These are phyloP conservation scores for Aureobasidium zeae DNA, from an alignment of 2,329 filamentous ascomycete species.

Conservation along the genomic window DNA sequence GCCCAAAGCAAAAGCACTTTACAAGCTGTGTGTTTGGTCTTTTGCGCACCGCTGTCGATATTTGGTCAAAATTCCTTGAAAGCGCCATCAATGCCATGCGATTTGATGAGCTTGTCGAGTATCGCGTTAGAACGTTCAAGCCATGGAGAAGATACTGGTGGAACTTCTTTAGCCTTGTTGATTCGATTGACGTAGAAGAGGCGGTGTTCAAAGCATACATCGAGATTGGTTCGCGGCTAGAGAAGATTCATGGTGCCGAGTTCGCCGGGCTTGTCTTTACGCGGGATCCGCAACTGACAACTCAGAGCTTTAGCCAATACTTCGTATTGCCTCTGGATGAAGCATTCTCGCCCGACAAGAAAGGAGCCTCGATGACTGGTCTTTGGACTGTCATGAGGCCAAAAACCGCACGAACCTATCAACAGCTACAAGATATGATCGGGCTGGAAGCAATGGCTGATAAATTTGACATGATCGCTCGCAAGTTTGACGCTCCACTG, in stretches of 20 bases:
- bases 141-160: conserved; percentile 35
- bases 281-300: neutral
- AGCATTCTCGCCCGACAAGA: conserved; percentile 10
- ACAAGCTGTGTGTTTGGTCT: conserved; percentile 2
- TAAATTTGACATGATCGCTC: conserved; percentile 32
- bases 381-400: conserved; percentile 60
- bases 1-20: conserved; percentile 18
- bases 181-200: conserved; percentile 39
- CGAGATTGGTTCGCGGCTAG: conserved; percentile 23
- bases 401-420: conserved; percentile 34
- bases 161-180: conserved; percentile 39
- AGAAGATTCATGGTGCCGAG: conserved; percentile 1
- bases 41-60: conserved; percentile 1
- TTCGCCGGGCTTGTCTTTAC: neutral
- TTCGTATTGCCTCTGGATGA: conserved; percentile 5
- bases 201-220: conserved; percentile 48
- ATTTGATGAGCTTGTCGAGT: neutral
- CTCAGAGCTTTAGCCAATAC: conserved; percentile 1
- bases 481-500: conserved; percentile 21
- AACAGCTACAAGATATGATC: conserved; percentile 32
- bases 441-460: conserved; percentile 38
- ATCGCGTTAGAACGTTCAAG: conserved; percentile 19
- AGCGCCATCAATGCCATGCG: neutral
- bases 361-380: conserved; percentile 16
- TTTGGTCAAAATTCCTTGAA: conserved; percentile 10